A percentile compares a stretch with the other conserved stretches of the same genome.
phyloP scores from a whole-genome alignment of 257 asterid species.

The Cynanchum wilfordii region DNA sequence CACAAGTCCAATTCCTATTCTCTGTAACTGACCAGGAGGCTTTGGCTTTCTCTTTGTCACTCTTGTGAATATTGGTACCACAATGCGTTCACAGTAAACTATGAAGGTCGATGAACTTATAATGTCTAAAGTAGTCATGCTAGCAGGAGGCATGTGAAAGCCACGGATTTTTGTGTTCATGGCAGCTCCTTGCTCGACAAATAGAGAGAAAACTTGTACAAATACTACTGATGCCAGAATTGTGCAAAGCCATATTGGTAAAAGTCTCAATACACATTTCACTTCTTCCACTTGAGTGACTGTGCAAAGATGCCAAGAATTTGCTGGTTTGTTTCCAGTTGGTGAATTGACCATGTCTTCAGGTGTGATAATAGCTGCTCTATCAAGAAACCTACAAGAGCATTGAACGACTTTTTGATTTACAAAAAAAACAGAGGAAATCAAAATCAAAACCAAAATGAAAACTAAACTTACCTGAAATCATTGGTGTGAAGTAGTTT shows the following conservation, averaged over 20 bases:
- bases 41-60: slow-evolving; percentile 47
- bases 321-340: slow-evolving; percentile 40
- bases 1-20: slow-evolving; percentile 73
- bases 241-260: slow-evolving; percentile 86
- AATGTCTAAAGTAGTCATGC: slow-evolving; percentile 78
- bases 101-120: slow-evolving; percentile 72
- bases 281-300: slow-evolving; percentile 85
- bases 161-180: slow-evolving; percentile 51
- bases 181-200: slow-evolving; percentile 79
- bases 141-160: slow-evolving; percentile 68
- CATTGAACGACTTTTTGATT: not conserved
- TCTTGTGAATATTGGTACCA: slow-evolving; percentile 53
- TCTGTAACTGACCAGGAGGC: slow-evolving; percentile 55
- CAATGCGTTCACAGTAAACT: slow-evolving; percentile 51
- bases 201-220: slow-evolving; percentile 76
- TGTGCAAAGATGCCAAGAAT: slow-evolving; percentile 69
- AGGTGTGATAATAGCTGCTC: slow-evolving; percentile 56
- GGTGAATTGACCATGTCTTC: slow-evolving; percentile 38
- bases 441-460: no score
- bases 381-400: slow-evolving; percentile 55
- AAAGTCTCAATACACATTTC: slow-evolving; percentile 61
- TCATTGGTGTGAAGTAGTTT: slow-evolving; percentile 51
- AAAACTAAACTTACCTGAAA: slow-evolving; percentile 44
- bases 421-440: not conserved
- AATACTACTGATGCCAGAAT: slow-evolving; percentile 61